Evolutionary conservation across 2,329 filamentous ascomycete genomes (phyloP).

Genomic region (Nigrospora osmanthi): DNA sequence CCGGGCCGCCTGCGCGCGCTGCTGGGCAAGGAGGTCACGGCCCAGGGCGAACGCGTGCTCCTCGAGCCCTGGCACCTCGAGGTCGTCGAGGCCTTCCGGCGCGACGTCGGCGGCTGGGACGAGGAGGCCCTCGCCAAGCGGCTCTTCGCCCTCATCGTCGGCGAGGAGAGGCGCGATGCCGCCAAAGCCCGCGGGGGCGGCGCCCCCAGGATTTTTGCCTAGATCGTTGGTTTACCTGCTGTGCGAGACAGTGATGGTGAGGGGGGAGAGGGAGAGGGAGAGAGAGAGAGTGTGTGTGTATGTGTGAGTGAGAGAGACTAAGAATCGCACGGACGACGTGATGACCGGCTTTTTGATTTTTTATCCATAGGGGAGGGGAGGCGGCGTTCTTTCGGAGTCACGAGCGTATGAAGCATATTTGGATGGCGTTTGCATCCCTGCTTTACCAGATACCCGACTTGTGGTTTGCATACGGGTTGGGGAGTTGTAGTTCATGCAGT

Average conservation of each 20-base stretch:
- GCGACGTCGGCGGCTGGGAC: slow-evolving; percentile 41
- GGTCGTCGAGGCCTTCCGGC: slow-evolving; percentile 45
- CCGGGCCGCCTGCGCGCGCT: slow-evolving; percentile 15
- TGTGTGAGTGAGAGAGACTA: too few species aligned
- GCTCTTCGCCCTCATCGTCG: slow-evolving; percentile 44
- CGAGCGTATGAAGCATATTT: too few species aligned
- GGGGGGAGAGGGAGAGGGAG: not conserved
- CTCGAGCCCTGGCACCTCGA: slow-evolving; percentile 52
- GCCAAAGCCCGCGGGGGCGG: slow-evolving; percentile 3
- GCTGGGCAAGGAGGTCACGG: slow-evolving; percentile 39
- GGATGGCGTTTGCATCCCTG: too few species aligned
- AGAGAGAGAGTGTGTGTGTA: too few species aligned
- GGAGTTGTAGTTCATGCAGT: too few species aligned
- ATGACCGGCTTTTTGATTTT: too few species aligned
- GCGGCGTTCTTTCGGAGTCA: too few species aligned
- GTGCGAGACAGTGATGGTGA: too few species aligned
- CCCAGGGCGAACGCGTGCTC: slow-evolving; percentile 36
- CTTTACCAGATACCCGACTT: too few species aligned
- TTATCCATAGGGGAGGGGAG: too few species aligned
- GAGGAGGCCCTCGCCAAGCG: slow-evolving; percentile 40
- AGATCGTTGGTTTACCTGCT: not conserved
- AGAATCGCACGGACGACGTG: not conserved
- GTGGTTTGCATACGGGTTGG: too few species aligned
- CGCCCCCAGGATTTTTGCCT: not conserved
- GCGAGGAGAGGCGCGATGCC: slow-evolving; percentile 30